phyloP scores from a whole-genome alignment of 176 grass and related monocot species.

The Carex cristatella region DNA sequence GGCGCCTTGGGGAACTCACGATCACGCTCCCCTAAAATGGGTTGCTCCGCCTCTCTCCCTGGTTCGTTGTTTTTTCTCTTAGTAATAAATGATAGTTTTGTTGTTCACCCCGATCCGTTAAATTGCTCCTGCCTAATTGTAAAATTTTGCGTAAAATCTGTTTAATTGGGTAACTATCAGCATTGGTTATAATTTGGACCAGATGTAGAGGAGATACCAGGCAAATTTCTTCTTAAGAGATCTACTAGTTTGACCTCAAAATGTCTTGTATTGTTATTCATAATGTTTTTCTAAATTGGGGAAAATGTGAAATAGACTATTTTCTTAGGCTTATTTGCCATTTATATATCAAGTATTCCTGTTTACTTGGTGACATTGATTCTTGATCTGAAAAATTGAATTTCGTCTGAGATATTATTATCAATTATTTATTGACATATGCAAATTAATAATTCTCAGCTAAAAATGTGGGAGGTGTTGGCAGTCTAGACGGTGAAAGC shows the following conservation, averaged over 20 bases:
- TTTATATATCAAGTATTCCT: neutral
- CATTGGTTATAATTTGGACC: neutral
- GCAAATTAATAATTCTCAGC: slow-evolving; percentile 33
- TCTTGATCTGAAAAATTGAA: neutral
- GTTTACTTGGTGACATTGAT: slow-evolving; percentile 1
- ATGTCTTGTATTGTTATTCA: neutral
- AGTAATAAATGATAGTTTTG: neutral
- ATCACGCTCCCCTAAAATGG: slow-evolving; percentile 39
- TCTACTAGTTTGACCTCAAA: neutral
- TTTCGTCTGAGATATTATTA: neutral
- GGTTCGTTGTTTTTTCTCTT: slow-evolving; percentile 22
- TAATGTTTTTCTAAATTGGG: neutral
- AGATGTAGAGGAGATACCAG: neutral
- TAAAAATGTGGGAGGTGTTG: slow-evolving; percentile 44
- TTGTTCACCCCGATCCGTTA: neutral
- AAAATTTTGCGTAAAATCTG: neutral
- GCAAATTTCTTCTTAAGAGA: neutral
- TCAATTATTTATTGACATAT: slow-evolving; percentile 11
- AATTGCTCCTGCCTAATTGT: neutral
- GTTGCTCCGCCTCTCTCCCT: slow-evolving; percentile 74
- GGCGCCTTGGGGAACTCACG: slow-evolving; percentile 28
- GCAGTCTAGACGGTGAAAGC: slow-evolving; percentile 34
- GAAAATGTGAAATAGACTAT: neutral
- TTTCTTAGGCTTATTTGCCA: neutral
- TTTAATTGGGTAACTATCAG: neutral